Evolutionary conservation across 768 basidiomycete species (phyloP), one percentile per base, ranked within the genome.

Genomic region (Tremella mesenterica): DNA sequence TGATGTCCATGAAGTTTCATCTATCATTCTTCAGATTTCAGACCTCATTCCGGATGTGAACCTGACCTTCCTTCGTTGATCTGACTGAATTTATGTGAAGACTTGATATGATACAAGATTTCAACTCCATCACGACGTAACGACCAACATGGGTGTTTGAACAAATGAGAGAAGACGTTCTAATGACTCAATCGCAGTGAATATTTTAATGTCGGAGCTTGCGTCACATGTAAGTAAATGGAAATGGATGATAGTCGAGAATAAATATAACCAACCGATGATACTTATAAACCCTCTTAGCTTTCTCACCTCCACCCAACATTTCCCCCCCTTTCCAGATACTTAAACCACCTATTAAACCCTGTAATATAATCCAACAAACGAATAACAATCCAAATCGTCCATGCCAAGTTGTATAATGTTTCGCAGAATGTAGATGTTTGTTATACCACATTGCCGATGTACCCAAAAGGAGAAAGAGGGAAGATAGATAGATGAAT

Each of bases 231-330:
- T n/a, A n/a, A n/a, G n/a, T n/a, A n/a, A n/a, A n/a, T n/a, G n/a
- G n/a, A n/a, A n/a, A n/a, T n/a, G 20, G 44, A 2, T 25, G 18
- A 52, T 38, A 28, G 41, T 44, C 45, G 12, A 14, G 20, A 18
- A 49, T 41, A 25, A n/a, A 23, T 4, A 29, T 2, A 20, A 59
- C 60, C 53, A 44, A 66, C 64, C 88, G 76, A 64, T 91, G 88
- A 59, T 86, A 89, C 68, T 88, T 90, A 84, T 87, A 90, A 18
- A 88, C 54, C 1, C 75, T 69, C 69, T 86, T 89, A 13, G 86
- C 85, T 67, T 80, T 83, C 39, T 76, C 70, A 13, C 80, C 82
- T 1, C 86, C 85, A 4, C 87, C 86, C 64, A 88, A 85, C 0
- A 77, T 76, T 14, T 76, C 77, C 10, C 87, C 87, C 6, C 75